Percentiles rank a stretch among this genome's conserved stretches.
Evolutionary conservation across 345 rosid species (phyloP).

Genomic region (Populus pruinosa): DNA sequence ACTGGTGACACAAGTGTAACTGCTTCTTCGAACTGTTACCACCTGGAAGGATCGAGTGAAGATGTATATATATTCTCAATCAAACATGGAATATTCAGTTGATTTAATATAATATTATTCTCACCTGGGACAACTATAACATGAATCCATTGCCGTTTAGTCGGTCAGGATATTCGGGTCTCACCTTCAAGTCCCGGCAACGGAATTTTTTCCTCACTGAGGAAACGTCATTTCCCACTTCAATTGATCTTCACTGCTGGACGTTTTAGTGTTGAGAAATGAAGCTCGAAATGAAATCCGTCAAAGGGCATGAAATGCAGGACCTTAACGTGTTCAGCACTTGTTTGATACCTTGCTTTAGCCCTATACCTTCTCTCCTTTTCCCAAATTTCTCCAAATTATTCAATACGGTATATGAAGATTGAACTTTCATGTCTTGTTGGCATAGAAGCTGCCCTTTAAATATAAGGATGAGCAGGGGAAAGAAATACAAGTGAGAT

Average conservation of each 20-base stretch:
- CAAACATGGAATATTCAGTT: background rate
- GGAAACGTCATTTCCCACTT: background rate
- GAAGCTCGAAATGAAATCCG: background rate
- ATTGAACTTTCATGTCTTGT: background rate
- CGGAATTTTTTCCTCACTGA: background rate
- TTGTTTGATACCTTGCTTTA: background rate
- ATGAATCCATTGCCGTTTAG: too few relatives aligned
- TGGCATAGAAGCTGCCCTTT: background rate
- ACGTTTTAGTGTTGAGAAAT: background rate
- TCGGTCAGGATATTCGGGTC: too few relatives aligned
- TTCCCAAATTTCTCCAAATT: background rate
- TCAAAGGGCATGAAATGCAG: background rate
- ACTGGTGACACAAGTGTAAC: background rate
- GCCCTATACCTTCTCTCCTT: background rate
- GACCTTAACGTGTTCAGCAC: background rate
- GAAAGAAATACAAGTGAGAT: background rate
- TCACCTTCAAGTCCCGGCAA: too few relatives aligned
- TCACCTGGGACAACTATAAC: too few relatives aligned
- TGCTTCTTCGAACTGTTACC: background rate
- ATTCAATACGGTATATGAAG: background rate
- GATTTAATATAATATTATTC: background rate
- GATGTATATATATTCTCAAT: background rate
- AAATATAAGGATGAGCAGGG: background rate
- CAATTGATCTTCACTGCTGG: background rate
- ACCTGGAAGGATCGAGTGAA: background rate